Percentiles rank a stretch among this genome's conserved stretches.
These are phyloP conservation scores for Ramaria sp. DNA, from an alignment of 768 basidiomycete species.

Conservation along the genomic window DNA sequence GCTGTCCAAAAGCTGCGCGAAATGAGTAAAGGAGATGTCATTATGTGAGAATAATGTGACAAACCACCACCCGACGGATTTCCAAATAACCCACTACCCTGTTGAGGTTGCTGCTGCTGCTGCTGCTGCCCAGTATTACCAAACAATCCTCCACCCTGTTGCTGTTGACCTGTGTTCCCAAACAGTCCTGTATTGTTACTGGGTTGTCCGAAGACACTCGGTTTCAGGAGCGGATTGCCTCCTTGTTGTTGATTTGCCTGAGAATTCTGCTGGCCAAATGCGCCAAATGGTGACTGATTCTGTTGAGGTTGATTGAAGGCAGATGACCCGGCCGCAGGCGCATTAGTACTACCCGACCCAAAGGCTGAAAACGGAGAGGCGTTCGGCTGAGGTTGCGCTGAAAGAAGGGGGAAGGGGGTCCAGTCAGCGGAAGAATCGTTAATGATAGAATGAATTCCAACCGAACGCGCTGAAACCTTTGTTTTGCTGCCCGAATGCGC, in stretches of 20 bases:
- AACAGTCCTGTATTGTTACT: constrained; percentile 23
- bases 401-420: background rate
- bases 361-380: constrained; percentile 1
- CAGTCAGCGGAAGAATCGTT: background rate
- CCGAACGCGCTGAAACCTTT: constrained; percentile 34
- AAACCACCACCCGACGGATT: constrained; percentile 6
- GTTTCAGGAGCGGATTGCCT: constrained; percentile 32
- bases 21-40: background rate
- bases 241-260: constrained; percentile 38
- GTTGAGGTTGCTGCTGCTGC: constrained; percentile 9
- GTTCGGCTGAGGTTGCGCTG: background rate
- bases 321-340: constrained; percentile 16
- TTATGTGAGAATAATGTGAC: background rate
- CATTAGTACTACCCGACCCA: background rate
- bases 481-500: constrained; percentile 23
- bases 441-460: constrained; percentile 10
- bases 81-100: constrained; percentile 7
- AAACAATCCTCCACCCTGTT: constrained; percentile 14
- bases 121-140: constrained; percentile 20
- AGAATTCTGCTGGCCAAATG: constrained; percentile 24
- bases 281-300: constrained; percentile 22
- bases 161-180: constrained; percentile 24
- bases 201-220: constrained; percentile 15
- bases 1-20: constrained; percentile 17
- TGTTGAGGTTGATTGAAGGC: constrained; percentile 28